These are phyloP conservation scores for Fusarium tuaranense DNA, from an alignment of 2,329 filamentous ascomycete species.

Conservation along the genomic window DNA sequence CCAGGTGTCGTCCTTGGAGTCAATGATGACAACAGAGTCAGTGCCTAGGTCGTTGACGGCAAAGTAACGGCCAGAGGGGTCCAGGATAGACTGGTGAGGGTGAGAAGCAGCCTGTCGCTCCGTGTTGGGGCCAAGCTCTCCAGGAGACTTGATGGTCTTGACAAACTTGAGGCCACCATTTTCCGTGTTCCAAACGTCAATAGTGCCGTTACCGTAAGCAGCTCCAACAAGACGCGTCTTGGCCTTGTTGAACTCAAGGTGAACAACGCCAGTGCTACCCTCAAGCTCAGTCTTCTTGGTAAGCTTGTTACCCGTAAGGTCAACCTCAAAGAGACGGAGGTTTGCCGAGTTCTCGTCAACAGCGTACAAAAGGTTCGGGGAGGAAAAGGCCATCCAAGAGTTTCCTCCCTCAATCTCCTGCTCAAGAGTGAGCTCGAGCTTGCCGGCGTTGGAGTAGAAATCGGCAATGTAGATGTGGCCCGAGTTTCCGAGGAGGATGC, in stretches of 20 bases:
- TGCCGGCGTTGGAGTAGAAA: slow-evolving; percentile 51
- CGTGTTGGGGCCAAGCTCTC: slow-evolving; percentile 48
- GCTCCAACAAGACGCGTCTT: slow-evolving; percentile 59
- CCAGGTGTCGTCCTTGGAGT: slow-evolving; percentile 56
- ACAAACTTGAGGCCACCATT: slow-evolving; percentile 52
- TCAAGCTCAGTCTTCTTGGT: slow-evolving; percentile 44
- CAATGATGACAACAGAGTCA: slow-evolving; percentile 60
- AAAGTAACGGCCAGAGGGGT: slow-evolving; percentile 63
- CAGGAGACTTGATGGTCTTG: slow-evolving; percentile 52
- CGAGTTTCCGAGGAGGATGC: slow-evolving; percentile 56
- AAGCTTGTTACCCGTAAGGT: slow-evolving; percentile 48
- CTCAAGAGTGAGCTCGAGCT: slow-evolving; percentile 53
- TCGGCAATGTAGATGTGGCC: slow-evolving; percentile 55
- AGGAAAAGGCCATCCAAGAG: slow-evolving; percentile 60
- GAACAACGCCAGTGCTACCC: slow-evolving; percentile 59
- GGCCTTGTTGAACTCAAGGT: slow-evolving; percentile 59
- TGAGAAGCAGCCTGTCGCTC: slow-evolving; percentile 51
- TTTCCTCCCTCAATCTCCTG: slow-evolving; percentile 51
- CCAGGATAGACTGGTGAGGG: slow-evolving; percentile 62
- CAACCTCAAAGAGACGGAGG: slow-evolving; percentile 55
- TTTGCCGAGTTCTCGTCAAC: slow-evolving; percentile 59
- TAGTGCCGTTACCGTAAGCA: slow-evolving; percentile 53
- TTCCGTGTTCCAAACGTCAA: slow-evolving; percentile 61
- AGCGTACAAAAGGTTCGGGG: slow-evolving; percentile 56
- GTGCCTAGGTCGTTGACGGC: slow-evolving; percentile 62